Conservation (phyloP, 2,329 filamentous ascomycete genomes). For the Colletotrichum musae region DNA sequence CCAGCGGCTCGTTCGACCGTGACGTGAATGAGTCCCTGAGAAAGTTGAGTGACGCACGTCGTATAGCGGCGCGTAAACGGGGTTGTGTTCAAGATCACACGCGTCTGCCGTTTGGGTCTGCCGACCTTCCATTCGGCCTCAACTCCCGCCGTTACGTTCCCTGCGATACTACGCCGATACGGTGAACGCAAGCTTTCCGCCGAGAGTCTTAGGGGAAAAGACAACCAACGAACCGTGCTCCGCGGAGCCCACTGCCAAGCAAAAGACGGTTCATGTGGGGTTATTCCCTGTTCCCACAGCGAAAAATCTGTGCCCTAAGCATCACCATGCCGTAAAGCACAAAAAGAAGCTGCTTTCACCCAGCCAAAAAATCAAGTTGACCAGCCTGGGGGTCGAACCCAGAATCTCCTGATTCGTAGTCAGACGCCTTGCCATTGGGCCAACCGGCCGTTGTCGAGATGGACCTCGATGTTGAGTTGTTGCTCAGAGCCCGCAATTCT, state of each 20-base stretch:
- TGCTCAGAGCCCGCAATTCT: neutral
- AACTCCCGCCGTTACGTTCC: slow-evolving; percentile 15
- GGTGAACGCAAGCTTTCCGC: slow-evolving; percentile 29
- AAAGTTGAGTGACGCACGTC: neutral
- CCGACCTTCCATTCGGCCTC: neutral
- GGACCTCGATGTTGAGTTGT: neutral
- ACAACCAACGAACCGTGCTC: slow-evolving; percentile 39
- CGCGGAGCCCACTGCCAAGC: slow-evolving; percentile 11
- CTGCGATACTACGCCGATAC: neutral
- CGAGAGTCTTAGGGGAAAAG: neutral
- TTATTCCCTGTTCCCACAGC: slow-evolving; percentile 2
- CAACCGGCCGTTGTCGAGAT: slow-evolving; percentile 43
- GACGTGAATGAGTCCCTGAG: too few relatives aligned
- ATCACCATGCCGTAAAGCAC: neutral
- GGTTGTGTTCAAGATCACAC: neutral
- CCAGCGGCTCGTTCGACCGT: neutral
- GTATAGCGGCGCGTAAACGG: neutral
- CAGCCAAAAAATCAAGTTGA: slow-evolving; percentile 18
- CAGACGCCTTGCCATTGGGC: slow-evolving; percentile 60
- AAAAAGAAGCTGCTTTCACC: neutral
- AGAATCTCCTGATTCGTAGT: slow-evolving; percentile 51
- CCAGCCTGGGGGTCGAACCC: slow-evolving; percentile 42
- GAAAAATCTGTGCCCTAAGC: slow-evolving; percentile 20
- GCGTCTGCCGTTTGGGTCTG: slow-evolving; percentile 5
- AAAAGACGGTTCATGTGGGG: slow-evolving; percentile 13